Conservation (phyloP, 805 yeast species). For the Nakazawaea anatomiae region DNA sequence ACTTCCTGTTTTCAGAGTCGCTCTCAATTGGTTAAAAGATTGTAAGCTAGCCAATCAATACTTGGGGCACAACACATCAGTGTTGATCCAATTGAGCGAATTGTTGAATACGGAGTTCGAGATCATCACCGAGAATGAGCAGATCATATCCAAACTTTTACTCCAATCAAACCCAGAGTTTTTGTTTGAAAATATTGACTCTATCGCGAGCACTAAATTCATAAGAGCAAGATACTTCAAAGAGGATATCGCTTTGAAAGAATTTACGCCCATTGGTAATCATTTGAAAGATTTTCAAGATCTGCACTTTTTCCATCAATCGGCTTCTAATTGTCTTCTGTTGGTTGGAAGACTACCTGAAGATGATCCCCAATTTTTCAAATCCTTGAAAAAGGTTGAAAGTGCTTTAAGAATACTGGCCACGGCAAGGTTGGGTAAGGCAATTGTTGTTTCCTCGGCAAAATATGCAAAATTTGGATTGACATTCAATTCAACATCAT, state of each 20-base stretch:
- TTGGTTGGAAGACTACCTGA: conserved; percentile 26
- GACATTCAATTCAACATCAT: conserved; percentile 15
- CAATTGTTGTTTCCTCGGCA: conserved; percentile 15
- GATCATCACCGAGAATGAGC: conserved; percentile 12
- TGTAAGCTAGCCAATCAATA: conserved; percentile 34
- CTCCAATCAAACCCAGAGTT: conserved; percentile 6
- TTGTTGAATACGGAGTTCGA: conserved; percentile 1
- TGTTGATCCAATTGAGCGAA: conserved; percentile 4
- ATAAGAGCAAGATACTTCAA: conserved; percentile 50
- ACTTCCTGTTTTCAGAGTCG: conserved; percentile 39
- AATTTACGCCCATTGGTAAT: conserved; percentile 48
- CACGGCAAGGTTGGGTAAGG: conserved; percentile 26
- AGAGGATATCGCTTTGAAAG: conserved; percentile 62
- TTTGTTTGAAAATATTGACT: conserved; percentile 2
- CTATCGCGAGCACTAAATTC: conserved; percentile 21
- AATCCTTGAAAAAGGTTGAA: conserved; percentile 25
- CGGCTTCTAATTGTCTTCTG: conserved; percentile 23
- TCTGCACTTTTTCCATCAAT: conserved; percentile 32
- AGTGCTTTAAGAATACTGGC: conserved; percentile 26
- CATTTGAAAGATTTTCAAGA: conserved; percentile 61
- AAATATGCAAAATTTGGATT: conserved; percentile 20
- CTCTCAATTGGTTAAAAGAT: conserved; percentile 45
- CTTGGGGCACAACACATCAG: conserved; percentile 9
- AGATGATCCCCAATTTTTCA: conserved; percentile 13
- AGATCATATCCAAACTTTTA: background rate